Base-by-base conservation (phyloP, 2,329 filamentous ascomycete species). In the Clarireedia sp. region DNA sequence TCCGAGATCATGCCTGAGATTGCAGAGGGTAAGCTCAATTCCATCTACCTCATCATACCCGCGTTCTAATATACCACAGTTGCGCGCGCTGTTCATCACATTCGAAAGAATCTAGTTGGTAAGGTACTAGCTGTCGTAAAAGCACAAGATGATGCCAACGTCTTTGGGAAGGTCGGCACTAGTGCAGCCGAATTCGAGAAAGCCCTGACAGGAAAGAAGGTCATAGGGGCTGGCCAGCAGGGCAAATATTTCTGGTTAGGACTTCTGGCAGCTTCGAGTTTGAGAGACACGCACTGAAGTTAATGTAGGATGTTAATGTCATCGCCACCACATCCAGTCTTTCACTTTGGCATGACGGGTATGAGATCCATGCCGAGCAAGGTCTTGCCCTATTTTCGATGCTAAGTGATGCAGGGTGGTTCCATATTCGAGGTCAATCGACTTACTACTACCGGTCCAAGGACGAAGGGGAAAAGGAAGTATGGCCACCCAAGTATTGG, bases 171-270 rank as follows among this genome's bases (percentile, higher is more conserved):
- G 72, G 90, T 84, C 19, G 90, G 91, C 29, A 95, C 88, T 0
- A 89, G 80, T 17, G 89, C 86, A 0, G 71, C 80, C 0, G 86
- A 85, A 29, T 90, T 99, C 60, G 77, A 88, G 63, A 78, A 81
- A 54, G 83, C 86, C 1, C 75, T 96, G 66, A 78, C 78, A 3
- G 90, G 89, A 4, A 92, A 87, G 66, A 89, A 83, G 66, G 82
- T 83, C 3, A 57, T 81, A 8, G 77, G 75, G 53, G 88, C 87
- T 3, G 88, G 87, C 3, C 90, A 87, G 57, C 94, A 96, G 69
- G 94, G 94, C 9, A 99, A 97, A 78, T 97, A 97, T 68, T 97
- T 99, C 70, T 99, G 94, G 83, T 81, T 7, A 59, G 52, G 4
- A 3, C 2, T 19, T 41, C 17, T 14, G 16, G 5, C 26, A 33